These are phyloP conservation scores for Fusarium dlaminii DNA, from an alignment of 2,329 filamentous ascomycete species.

Conservation along the genomic window DNA sequence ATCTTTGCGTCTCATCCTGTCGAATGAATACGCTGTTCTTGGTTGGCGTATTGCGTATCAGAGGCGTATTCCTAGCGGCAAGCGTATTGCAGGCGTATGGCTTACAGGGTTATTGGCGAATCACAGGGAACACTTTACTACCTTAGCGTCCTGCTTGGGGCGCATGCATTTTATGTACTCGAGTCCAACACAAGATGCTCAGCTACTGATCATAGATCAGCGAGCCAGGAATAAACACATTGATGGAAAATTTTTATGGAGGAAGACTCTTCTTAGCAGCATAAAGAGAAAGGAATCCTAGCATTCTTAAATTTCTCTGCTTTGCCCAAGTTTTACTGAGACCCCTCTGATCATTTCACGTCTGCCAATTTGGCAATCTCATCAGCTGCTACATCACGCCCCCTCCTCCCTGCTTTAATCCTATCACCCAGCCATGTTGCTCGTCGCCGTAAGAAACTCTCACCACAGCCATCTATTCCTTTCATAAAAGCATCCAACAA, in stretches of 20 bases:
- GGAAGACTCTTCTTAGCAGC: rapidly evolving
- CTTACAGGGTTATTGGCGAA: background rate
- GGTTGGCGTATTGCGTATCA: background rate
- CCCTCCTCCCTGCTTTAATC: background rate
- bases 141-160: background rate
- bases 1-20: background rate
- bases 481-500: conserved; percentile 41
- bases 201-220: background rate
- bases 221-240: too few relatives aligned
- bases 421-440: background rate
- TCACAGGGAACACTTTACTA: background rate
- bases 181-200: background rate
- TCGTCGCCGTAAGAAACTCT: background rate
- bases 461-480: background rate
- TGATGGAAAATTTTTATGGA: too few relatives aligned
- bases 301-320: too few relatives aligned
- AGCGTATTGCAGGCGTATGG: background rate
- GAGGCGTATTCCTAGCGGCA: background rate
- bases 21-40: background rate
- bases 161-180: background rate
- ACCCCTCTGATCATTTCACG: background rate
- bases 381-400: background rate
- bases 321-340: background rate
- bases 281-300: background rate
- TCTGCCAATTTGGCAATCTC: conserved; percentile 6